Evolutionary conservation across 306 rosid genomes (phyloP), one percentile per base, ranked within the genome.

Genomic region (Styphnolobium japonicum): DNA sequence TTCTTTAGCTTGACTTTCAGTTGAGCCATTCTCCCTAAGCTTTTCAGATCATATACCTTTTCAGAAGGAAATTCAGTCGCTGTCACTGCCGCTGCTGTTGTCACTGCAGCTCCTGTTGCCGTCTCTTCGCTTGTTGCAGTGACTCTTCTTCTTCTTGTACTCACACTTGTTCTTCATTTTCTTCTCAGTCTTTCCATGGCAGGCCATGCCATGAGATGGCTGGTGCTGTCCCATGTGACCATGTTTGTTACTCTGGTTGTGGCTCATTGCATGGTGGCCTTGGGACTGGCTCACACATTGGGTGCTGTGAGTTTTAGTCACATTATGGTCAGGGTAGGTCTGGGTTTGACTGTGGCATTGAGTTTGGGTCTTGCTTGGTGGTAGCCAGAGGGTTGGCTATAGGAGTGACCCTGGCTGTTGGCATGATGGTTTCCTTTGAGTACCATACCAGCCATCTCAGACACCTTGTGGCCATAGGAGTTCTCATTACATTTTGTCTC

Each of bases 71-170:
- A n/a, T 1, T 71, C 74, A 51, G 31, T 63, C 37, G 10, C 77
- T 58, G 23, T 25, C 31, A 23, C 81, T 43, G 45, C 10, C n/a
- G n/a, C n/a, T n/a, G n/a, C n/a, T n/a, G n/a, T n/a, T n/a, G n/a
- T n/a, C 40, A 33, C 64, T 25, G 80, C 80, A 31, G 62, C 62
- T 75, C 71, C 40, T n/a, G 21, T 73, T n/a, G 0, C 43, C 3
- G 15, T 58, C 42, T 49, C 60, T 75, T 81, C 36, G 69, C 51
- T 76, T 76, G 65, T 36, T 68, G 58, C 29, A 4, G 49, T 14
- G 3, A 12, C 22, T 10, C 60, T 66, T 73, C 53, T 74, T 62
- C 58, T 25, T 71, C 67, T 64, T 71, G 69, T 25, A 4, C 67
- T 68, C 72, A 25, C 42, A 56, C 16, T 43, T 52, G 43, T 57